These are phyloP conservation scores for Phytophthora colocasiae DNA, from an alignment of 352 stramenopile species.

Conservation along the genomic window DNA sequence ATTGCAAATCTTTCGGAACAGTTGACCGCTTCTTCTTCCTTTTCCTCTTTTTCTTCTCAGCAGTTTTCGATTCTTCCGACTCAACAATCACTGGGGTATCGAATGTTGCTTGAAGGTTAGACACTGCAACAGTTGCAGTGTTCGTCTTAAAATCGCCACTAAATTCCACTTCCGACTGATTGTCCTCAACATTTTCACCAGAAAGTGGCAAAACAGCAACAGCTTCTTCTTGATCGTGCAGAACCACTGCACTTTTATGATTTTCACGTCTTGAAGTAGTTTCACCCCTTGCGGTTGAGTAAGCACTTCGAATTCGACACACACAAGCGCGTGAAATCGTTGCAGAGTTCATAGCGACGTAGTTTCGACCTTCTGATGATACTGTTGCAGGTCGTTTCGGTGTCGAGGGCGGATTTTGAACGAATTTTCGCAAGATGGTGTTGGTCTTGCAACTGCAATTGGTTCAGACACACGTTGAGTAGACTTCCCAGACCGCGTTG, in stretches of 20 bases:
- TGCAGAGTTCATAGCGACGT: constrained; percentile 23
- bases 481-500: constrained; percentile 31
- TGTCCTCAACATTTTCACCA: neutral
- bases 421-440: neutral
- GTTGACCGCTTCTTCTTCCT: constrained; percentile 26
- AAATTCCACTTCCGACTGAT: neutral
- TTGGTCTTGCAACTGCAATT: constrained; percentile 15
- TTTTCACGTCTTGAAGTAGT: neutral
- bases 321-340: constrained; percentile 30
- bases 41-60: constrained; percentile 16
- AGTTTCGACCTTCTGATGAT: constrained; percentile 5
- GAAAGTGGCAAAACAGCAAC: neutral
- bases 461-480: constrained; percentile 8
- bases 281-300: constrained; percentile 6
- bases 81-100: neutral
- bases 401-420: constrained; percentile 6
- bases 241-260: neutral
- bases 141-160: neutral
- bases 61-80: neutral
- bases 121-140: neutral
- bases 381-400: constrained; percentile 21
- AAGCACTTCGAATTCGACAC: constrained; percentile 31
- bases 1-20: constrained; percentile 7
- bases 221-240: neutral
- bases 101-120: neutral